Conservation (phyloP, 306 rosid species). For the Vicia villosa region DNA sequence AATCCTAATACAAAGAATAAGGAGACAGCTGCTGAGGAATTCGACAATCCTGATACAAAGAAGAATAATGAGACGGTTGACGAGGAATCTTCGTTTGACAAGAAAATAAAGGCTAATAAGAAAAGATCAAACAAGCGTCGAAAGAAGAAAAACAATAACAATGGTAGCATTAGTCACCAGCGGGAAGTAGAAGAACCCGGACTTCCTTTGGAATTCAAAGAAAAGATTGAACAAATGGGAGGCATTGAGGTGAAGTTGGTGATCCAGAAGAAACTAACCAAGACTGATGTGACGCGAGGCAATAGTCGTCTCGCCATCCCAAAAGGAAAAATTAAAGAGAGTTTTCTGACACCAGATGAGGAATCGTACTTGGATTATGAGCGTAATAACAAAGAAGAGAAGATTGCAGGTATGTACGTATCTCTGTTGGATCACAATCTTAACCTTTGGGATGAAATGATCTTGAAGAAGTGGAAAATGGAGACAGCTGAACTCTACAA, state of each 20-base stretch:
- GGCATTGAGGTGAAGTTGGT: background rate
- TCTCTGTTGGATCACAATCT: background rate
- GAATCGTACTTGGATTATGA: background rate
- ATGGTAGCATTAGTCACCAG: background rate
- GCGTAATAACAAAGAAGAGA: background rate
- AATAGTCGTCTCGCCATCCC: background rate
- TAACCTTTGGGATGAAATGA: background rate
- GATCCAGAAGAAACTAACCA: background rate
- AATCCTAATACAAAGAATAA: too few relatives aligned
- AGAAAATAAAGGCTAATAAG: background rate
- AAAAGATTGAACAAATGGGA: constrained; percentile 9
- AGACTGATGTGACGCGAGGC: background rate
- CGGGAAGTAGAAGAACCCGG: background rate
- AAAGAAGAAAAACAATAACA: background rate
- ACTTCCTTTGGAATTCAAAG: background rate
- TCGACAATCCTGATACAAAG: too few relatives aligned
- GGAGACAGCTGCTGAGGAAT: too few relatives aligned
- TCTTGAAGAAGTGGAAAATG: background rate
- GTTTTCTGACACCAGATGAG: background rate
- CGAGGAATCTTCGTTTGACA: background rate
- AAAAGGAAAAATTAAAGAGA: background rate
- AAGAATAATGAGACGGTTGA: too few relatives aligned
- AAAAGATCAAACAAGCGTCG: background rate
- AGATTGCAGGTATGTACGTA: background rate
- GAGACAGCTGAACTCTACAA: background rate